Base-by-base conservation (phyloP, 148 eudicot species). In the Rhododendron henanense region DNA sequence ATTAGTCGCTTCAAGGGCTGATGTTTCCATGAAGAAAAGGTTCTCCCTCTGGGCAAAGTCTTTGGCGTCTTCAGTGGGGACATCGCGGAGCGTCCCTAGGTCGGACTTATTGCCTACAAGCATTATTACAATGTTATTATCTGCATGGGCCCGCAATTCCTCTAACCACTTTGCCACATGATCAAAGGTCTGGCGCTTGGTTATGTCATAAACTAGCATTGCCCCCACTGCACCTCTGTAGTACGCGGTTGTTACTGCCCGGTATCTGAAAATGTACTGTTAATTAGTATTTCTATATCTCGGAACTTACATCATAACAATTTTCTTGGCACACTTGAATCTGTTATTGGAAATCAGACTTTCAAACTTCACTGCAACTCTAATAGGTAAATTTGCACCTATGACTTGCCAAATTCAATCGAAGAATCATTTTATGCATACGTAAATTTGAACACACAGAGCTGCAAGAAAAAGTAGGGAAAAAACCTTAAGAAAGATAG, bases 211-310 rank as follows among this genome's bases (percentile, higher is more conserved):
- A 53, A 89, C 86, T 45, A 89, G 61, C 87, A 89, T 67, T 23
- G 89, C 90, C 47, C 90, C 90, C 8, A 89, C 83, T 51, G 90
- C 87, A 44, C 90, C 90, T 78, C 90, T 81, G 85, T 89, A 89
- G 48, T 89, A 89, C 7, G 90, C 87, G 18, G 88, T 89, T 4
- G 90, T 89, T 39, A 89, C 90, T 61, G 90, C 90, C 45, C 90
- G 82, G 55, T 78, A 78, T 25, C 81, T 78, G 81, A 78, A 67
- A n/a, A 67, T 67, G 28, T 23, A 63, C 11, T 23, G 28, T 63
- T 63, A n/a, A 63, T 21, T 61, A 61, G 67, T 1, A 23, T n/a
- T 9, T 63, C 10, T n/a, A 23, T 63, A 63, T 23, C n/a, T 63
- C 9, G n/a, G 25, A 63, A 63, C 71, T n/a, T 63, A 11, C 71